Conservation (phyloP, 192 early-diverging fungal species). For the Umbelopsis sp. region DNA sequence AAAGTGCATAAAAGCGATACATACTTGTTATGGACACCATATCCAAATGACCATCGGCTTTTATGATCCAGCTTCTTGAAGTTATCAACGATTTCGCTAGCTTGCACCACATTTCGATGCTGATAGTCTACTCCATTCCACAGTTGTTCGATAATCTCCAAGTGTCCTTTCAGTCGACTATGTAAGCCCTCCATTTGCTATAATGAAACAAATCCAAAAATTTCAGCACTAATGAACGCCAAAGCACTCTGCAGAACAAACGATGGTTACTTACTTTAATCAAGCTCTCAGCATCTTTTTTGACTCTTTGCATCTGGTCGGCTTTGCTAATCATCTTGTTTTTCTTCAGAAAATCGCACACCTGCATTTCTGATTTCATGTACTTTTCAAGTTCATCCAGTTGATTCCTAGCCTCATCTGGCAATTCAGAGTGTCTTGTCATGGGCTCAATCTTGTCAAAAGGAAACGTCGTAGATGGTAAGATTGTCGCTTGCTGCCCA, state of each 20-base stretch:
- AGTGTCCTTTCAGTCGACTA: conserved; percentile 21
- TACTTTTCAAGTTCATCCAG: conserved; percentile 35
- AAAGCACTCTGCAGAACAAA: not conserved
- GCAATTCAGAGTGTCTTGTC: conserved; percentile 30
- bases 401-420: conserved; percentile 29
- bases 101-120: conserved; percentile 25
- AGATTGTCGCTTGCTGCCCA: not conserved
- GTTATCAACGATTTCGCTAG: conserved; percentile 25
- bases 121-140: conserved; percentile 28
- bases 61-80: conserved; percentile 18
- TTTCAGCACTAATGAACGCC: not conserved
- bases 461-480: conserved; percentile 15
- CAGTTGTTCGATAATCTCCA: conserved; percentile 14
- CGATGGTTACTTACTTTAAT: conserved; percentile 3
- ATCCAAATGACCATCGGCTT: conserved; percentile 32
- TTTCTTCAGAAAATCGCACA: conserved; percentile 29
- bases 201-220: not conserved
- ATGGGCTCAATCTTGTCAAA: conserved; percentile 30
- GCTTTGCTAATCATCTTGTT: conserved; percentile 21
- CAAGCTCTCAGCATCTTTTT: conserved; percentile 12
- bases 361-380: conserved; percentile 28
- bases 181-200: conserved; percentile 30
- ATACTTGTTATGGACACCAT: conserved; percentile 30
- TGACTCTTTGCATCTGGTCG: conserved; percentile 24
- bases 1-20: not conserved